phyloP scores from a whole-genome alignment of 2,329 filamentous ascomycete species.

The Penicillium sp. region DNA sequence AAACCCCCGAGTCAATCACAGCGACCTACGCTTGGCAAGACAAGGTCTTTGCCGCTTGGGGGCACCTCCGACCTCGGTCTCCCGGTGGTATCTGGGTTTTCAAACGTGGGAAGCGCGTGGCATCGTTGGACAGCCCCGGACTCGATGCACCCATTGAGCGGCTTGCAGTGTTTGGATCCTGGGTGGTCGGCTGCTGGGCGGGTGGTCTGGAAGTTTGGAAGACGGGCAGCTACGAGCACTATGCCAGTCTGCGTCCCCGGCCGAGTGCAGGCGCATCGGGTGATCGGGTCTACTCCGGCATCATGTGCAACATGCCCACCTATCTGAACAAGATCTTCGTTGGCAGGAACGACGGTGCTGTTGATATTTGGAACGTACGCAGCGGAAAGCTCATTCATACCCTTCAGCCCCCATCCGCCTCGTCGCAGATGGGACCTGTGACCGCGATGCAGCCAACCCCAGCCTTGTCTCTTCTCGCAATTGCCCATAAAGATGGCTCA shows the following conservation, averaged over 20 bases:
- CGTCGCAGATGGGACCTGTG: slow-evolving; percentile 73
- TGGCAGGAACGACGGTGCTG: slow-evolving; percentile 80
- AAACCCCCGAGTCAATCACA: slow-evolving; percentile 83
- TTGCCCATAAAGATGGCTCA: slow-evolving; percentile 80
- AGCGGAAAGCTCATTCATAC: slow-evolving; percentile 90
- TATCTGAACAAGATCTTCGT: slow-evolving; percentile 95
- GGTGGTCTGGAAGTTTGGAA: slow-evolving; percentile 90
- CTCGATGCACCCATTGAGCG: slow-evolving; percentile 72
- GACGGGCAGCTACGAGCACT: slow-evolving; percentile 78
- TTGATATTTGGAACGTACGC: slow-evolving; percentile 97
- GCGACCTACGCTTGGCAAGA: slow-evolving; percentile 87
- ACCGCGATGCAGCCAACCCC: slow-evolving; percentile 84
- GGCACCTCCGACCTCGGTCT: slow-evolving; percentile 51
- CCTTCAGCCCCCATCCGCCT: slow-evolving; percentile 67
- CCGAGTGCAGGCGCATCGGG: slow-evolving; percentile 59
- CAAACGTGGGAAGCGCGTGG: slow-evolving; percentile 83
- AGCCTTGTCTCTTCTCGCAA: slow-evolving; percentile 80
- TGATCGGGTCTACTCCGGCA: slow-evolving; percentile 71
- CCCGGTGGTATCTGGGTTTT: slow-evolving; percentile 80
- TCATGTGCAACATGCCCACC: slow-evolving; percentile 85
- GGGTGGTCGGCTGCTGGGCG: slow-evolving; percentile 78
- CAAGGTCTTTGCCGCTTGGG: slow-evolving; percentile 87
- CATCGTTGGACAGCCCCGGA: slow-evolving; percentile 69
- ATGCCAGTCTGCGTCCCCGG: slow-evolving; percentile 73
- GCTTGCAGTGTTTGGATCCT: slow-evolving; percentile 82